Conservation (phyloP, 345 rosid species). For the Lumnitzera racemosa region DNA sequence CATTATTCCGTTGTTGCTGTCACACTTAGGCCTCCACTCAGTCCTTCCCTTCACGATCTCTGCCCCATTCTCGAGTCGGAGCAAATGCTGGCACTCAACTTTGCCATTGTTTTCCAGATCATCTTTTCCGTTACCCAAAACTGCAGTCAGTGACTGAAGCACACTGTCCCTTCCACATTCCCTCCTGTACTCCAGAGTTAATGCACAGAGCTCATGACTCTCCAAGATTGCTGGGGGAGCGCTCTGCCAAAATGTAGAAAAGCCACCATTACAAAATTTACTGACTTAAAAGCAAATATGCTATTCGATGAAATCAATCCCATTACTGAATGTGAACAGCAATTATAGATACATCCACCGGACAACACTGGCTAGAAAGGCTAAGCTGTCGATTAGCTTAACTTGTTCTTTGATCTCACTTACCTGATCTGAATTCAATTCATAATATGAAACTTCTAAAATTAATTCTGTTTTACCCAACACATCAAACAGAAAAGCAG, state of each 20-base stretch:
- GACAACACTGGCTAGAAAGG: no score
- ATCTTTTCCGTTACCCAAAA: slow-evolving; percentile 35
- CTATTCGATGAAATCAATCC: no score
- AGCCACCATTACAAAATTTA: not conserved
- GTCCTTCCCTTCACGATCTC: slow-evolving; percentile 92
- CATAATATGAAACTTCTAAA: not conserved
- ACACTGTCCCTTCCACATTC: slow-evolving; percentile 94
- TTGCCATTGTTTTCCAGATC: slow-evolving; percentile 27
- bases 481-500: no score
- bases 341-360: no score
- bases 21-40: slow-evolving; percentile 69
- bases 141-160: slow-evolving; percentile 83
- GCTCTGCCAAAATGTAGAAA: slow-evolving; percentile 40
- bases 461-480: not conserved
- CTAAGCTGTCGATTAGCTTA: no score
- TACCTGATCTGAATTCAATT: not conserved
- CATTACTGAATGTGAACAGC: not conserved
- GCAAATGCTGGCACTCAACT: slow-evolving; percentile 89
- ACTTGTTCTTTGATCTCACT: no score
- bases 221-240: slow-evolving; percentile 81
- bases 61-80: slow-evolving; percentile 74
- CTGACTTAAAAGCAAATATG: not conserved
- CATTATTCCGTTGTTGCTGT: slow-evolving; percentile 22
- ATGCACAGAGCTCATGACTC: slow-evolving; percentile 67
- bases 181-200: slow-evolving; percentile 90